phyloP scores from a whole-genome alignment of 768 basidiomycete species.

The Auriscalpium orientale region DNA sequence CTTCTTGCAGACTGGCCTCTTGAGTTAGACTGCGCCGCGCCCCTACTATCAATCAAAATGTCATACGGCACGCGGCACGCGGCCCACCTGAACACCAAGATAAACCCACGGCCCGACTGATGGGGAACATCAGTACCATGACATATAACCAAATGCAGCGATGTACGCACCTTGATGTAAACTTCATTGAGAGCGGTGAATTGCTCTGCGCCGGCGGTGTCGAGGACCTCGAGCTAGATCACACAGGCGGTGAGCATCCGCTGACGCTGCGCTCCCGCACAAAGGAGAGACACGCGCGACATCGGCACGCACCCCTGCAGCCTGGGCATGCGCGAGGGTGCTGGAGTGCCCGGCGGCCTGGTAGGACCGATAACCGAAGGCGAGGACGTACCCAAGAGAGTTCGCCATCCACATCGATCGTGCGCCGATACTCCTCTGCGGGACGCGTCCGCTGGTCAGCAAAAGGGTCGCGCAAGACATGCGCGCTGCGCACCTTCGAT shows the following conservation, averaged over 20 bases:
- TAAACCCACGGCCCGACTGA: constrained; percentile 66
- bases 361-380: not conserved
- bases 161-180: constrained; percentile 60
- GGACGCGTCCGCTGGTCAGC: not conserved
- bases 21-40: constrained; percentile 55
- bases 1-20: constrained; percentile 72
- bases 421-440: constrained; percentile 65
- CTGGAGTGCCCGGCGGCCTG: too few species aligned
- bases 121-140: constrained; percentile 1
- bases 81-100: constrained; percentile 72
- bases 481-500: constrained; percentile 55
- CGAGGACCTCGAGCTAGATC: constrained; percentile 66
- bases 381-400: constrained; percentile 44
- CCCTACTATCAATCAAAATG: too few species aligned
- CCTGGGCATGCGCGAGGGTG: too few species aligned
- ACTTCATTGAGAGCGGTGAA: constrained; percentile 75
- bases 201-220: constrained; percentile 83
- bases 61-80: not conserved
- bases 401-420: constrained; percentile 59
- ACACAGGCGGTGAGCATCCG: not conserved
- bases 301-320: too few species aligned
- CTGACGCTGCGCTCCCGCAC: not conserved
- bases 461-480: not conserved
- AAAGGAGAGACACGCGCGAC: not conserved
- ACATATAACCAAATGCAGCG: not conserved